Base-by-base conservation (phyloP, 495 filamentous ascomycete genomes). In the Tuber borchii region DNA sequence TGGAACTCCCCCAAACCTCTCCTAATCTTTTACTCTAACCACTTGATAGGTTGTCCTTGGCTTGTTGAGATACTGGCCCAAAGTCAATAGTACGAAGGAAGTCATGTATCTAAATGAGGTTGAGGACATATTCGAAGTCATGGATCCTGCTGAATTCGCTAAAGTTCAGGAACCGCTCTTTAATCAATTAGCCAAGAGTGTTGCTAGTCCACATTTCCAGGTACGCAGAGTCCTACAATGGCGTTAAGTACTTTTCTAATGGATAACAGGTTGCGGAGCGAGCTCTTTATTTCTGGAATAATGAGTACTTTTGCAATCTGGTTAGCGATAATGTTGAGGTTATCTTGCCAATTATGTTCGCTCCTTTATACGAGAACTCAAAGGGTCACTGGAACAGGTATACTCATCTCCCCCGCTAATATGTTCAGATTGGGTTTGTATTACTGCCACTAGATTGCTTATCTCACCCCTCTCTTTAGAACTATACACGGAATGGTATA, bases 401-500 rank as follows among this genome's bases (percentile, higher is more conserved):
- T 82, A 89, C 82, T 43, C 39, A 42, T 56, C 70, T n/a, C 26
- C 69, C 51, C n/a, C 10, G 68, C 12, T 3, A 14, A 34, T 65
- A 65, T 17, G 34, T 7, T 65, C 26, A 31, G 6, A 65, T 65
- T 20, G 70, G 6, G 26, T 65, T 17, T 20, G 37, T 12, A 51
- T 69, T 26, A 69, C 40, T 46, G 61, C n/a, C 69, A 45, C 65
- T 22, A 69, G 37, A 44, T 10, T 37, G 70, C 70, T 69, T 77
- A 76, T 72, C 51, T 10, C 14, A 46, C 19, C 16, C 39, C 72
- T 20, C 3, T 65, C 9, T 71, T 26, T 74, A 99, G 95, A 78
- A 99, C 95, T 17, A 99, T 99, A 78, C 96, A 99, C 81, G 95
- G 96, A 82, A 98, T 99, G 96, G 95, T 99, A 26, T 99, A 98